Base-by-base conservation (phyloP, 2,329 filamentous ascomycete genomes). In the Cercospora sp. region DNA sequence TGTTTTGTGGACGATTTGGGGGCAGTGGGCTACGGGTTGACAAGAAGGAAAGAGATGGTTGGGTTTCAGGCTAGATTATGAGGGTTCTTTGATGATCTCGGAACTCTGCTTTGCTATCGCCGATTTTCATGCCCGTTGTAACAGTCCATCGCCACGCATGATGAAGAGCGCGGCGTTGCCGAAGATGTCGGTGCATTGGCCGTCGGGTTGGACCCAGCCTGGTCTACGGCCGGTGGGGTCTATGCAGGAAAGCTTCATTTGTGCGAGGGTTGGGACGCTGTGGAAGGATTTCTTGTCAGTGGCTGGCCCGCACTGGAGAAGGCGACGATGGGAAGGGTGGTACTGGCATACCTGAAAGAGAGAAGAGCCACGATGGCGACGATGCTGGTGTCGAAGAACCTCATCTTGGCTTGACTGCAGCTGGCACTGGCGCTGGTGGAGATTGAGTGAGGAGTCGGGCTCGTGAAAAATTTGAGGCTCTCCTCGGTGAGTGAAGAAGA, bases 1-100 rank as follows among this genome's bases (percentile, higher is more conserved):
- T 51, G 69, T 70, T 18, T 13, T 70, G 9, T 70, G 66, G 69
- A 70, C 69, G 12, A 58, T 70, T 55, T 55, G 49, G 49, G 49
- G 49, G 49, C 49, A 55, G 3, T 2, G 4, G 6, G 49, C 49
- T 7, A 55, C 49, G 49, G 4, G 1, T 24, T 55, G 49, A 53
- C 2, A 9, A 24, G n/a, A 12, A 18, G 1, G 9, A 24, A 24
- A 18, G 18, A 12, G 24, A 3, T 24, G 45, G n/a, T 21, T 12
- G 18, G 7, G 12, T 49, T 49, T 24, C 2, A 5, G 18, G 3
- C 24, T 9, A 1, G 18, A 7, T 18, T 21, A 4, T 7, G 7
- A 24, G 18, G 43, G 18, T 24, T 24, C 18, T 49, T 7, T 10
- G 16, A 10, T 24, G 40, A 18, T 16, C n/a, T 40, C 2, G 40